Evolutionary conservation across 768 basidiomycete genomes (phyloP).

Genomic region (Lyophyllum atratum): DNA sequence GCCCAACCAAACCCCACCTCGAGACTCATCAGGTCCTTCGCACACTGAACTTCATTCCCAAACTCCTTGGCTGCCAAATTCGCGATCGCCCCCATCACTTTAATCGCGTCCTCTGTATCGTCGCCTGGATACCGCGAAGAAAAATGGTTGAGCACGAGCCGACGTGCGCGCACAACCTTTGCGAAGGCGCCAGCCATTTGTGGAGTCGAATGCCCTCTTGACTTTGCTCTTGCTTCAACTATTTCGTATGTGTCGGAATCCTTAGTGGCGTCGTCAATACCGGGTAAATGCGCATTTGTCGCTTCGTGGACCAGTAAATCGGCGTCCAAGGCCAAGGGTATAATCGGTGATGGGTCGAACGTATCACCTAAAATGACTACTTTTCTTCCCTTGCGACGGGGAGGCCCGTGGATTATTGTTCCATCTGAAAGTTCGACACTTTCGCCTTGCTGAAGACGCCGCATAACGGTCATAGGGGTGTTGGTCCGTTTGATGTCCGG

Average conservation of each 20-base stretch:
- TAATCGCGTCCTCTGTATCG: conserved; percentile 49
- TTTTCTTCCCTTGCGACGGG: conserved; percentile 68
- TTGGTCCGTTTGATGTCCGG: conserved; percentile 71
- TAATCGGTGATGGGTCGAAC: conserved; percentile 72
- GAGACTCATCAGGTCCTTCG: conserved; percentile 74
- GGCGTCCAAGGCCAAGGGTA: conserved; percentile 58
- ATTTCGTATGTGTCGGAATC: conserved; percentile 58
- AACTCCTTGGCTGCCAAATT: conserved; percentile 55
- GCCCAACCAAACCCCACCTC: conserved; percentile 47
- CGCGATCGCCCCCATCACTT: conserved; percentile 65
- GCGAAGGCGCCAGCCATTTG: conserved; percentile 89
- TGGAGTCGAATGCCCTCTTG: conserved; percentile 88
- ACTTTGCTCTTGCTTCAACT: conserved; percentile 64
- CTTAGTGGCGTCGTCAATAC: conserved; percentile 61
- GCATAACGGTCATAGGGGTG: conserved; percentile 68
- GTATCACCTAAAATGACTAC: conserved; percentile 86
- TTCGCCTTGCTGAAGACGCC: conserved; percentile 65
- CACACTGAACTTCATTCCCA: conserved; percentile 62
- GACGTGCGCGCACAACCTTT: conserved; percentile 57
- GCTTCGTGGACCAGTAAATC: conserved; percentile 87
- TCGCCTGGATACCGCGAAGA: conserved; percentile 78
- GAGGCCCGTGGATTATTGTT: conserved; percentile 68
- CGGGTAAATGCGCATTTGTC: conserved; percentile 82
- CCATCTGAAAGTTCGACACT: conserved; percentile 69
- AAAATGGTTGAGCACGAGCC: conserved; percentile 82